phyloP scores from a whole-genome alignment of 768 basidiomycete species.

The Boletellus sp. region DNA sequence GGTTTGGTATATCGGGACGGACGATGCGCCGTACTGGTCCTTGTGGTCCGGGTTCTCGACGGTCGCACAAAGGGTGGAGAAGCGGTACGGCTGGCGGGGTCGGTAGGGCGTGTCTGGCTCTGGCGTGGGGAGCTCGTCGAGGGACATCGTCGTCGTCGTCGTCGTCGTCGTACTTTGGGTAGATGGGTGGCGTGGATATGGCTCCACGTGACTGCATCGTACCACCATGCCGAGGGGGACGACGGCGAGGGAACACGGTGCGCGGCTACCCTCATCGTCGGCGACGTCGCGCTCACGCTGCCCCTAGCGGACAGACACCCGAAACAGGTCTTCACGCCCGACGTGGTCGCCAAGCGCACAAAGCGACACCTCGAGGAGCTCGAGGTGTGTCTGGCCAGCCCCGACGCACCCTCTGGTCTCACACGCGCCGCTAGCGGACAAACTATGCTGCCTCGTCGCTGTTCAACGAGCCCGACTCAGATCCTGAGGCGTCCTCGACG shows the following conservation, averaged over 20 bases:
- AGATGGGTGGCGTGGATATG: too few species aligned
- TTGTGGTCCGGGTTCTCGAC: constrained; percentile 90
- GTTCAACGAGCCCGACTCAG: constrained; percentile 30
- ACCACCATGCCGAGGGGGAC: constrained; percentile 19
- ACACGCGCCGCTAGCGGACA: constrained; percentile 50
- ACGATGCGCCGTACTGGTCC: constrained; percentile 92
- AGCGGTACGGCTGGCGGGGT: constrained; percentile 73
- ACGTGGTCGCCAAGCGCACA: constrained; percentile 71
- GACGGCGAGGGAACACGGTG: constrained; percentile 32
- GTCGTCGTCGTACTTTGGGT: constrained; percentile 7
- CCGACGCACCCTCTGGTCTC: neutral
- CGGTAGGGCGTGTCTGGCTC: constrained; percentile 74
- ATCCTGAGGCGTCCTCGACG: constrained; percentile 21
- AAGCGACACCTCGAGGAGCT: constrained; percentile 80
- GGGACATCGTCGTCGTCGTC: constrained; percentile 12
- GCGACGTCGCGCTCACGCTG: constrained; percentile 7
- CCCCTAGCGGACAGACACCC: constrained; percentile 45
- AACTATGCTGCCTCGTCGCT: constrained; percentile 60
- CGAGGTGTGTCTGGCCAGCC: constrained; percentile 46
- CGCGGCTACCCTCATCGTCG: constrained; percentile 11
- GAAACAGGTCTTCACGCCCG: constrained; percentile 48
- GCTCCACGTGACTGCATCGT: constrained; percentile 23
- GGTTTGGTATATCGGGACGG: constrained; percentile 97
- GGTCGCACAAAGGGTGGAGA: constrained; percentile 87
- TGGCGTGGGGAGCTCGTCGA: constrained; percentile 70